phyloP scores from a whole-genome alignment of 2,329 filamentous ascomycete species.

The Thelonectria rubi region DNA sequence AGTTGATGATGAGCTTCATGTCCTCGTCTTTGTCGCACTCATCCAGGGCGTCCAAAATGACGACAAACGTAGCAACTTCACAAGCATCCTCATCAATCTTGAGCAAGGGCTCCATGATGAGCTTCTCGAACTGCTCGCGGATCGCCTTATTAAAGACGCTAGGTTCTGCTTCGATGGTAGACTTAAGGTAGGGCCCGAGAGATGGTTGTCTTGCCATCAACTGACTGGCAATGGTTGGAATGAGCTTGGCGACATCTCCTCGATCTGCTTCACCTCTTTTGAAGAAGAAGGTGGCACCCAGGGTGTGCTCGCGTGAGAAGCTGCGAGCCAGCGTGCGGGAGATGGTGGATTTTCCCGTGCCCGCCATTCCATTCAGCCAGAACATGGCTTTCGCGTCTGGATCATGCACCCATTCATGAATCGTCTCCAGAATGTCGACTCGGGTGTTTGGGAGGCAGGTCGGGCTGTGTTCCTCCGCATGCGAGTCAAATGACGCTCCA shows the following conservation, averaged over 20 bases:
- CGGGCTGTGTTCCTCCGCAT: slow-evolving; percentile 44
- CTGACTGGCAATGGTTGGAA: slow-evolving; percentile 52
- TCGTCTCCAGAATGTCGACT: slow-evolving; percentile 41
- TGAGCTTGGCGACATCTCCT: slow-evolving; percentile 47
- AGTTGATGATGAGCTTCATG: slow-evolving; percentile 32
- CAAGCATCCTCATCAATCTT: neutral
- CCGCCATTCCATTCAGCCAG: slow-evolving; percentile 49
- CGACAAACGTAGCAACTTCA: slow-evolving; percentile 18
- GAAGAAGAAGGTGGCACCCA: slow-evolving; percentile 28
- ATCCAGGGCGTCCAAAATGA: slow-evolving; percentile 50
- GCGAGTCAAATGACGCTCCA: slow-evolving; percentile 46
- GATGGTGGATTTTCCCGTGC: slow-evolving; percentile 41
- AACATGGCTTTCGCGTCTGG: slow-evolving; percentile 41
- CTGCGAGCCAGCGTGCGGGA: slow-evolving; percentile 51
- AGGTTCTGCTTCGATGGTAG: slow-evolving; percentile 45
- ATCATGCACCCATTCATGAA: slow-evolving; percentile 43
- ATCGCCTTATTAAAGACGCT: slow-evolving; percentile 43
- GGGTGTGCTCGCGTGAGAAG: neutral
- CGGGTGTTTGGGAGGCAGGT: slow-evolving; percentile 44
- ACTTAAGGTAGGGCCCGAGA: slow-evolving; percentile 39
- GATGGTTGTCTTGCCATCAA: slow-evolving; percentile 43
- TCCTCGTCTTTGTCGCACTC: slow-evolving; percentile 44
- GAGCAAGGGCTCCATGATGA: slow-evolving; percentile 46
- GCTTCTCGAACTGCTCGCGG: slow-evolving; percentile 51
- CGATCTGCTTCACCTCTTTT: slow-evolving; percentile 52